Conservation (phyloP, 345 rosid species). For the Eutrema yunnanense region DNA sequence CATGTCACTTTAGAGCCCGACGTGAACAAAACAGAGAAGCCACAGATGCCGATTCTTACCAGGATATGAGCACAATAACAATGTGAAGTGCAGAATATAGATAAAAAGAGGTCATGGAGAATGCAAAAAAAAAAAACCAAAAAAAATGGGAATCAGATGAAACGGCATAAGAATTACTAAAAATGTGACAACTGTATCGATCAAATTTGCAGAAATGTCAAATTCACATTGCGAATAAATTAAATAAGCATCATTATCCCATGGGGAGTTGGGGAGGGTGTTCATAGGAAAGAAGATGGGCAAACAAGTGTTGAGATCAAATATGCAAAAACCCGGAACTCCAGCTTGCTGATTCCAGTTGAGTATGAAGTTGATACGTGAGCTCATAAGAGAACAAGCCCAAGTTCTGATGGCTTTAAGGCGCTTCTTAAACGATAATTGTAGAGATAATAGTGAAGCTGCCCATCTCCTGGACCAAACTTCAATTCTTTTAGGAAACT, state of each 20-base stretch:
- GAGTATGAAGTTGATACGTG: background rate
- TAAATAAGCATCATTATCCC: background rate
- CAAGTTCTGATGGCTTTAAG: background rate
- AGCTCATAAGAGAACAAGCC: background rate
- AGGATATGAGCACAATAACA: background rate
- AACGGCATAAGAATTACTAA: background rate
- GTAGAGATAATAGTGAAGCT: conserved; percentile 1
- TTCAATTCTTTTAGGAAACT: background rate
- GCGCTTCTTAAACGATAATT: background rate
- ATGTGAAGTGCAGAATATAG: background rate
- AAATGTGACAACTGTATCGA: background rate
- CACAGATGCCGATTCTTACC: background rate
- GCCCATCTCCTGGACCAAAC: background rate
- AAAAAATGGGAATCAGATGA: background rate
- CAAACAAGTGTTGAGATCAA: background rate
- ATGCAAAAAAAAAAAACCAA: background rate
- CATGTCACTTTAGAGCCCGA: background rate
- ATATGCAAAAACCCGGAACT: background rate
- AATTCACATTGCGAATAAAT: background rate
- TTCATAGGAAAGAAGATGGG: background rate
- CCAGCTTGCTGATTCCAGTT: background rate
- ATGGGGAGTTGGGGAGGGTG: background rate
- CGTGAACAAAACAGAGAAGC: background rate
- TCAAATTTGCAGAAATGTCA: conserved; percentile 1
- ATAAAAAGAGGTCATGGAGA: background rate